These are phyloP conservation scores for Ceratocystis cubensis DNA, from an alignment of 2,329 filamentous ascomycete species.

Conservation along the genomic window DNA sequence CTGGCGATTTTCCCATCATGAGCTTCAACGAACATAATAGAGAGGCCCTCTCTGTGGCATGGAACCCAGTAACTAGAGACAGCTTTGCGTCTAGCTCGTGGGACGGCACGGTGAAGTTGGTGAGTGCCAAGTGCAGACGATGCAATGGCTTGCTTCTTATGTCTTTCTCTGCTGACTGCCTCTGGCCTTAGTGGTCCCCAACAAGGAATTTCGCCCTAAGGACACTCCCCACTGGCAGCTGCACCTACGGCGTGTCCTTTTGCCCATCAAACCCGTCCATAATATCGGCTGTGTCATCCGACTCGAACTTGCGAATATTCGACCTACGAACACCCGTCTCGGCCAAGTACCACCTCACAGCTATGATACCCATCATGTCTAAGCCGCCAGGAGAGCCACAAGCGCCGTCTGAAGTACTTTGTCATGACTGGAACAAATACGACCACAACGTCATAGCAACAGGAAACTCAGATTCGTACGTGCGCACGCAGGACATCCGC, in stretches of 20 bases:
- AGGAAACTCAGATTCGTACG: constrained; percentile 73
- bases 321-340: constrained; percentile 78
- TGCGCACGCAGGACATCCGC: constrained; percentile 84
- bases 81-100: constrained; percentile 84
- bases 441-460: constrained; percentile 71
- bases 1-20: constrained; percentile 75
- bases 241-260: constrained; percentile 88
- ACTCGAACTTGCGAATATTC: constrained; percentile 80
- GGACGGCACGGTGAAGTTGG: constrained; percentile 91
- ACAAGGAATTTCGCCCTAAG: constrained; percentile 59
- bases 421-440: constrained; percentile 99
- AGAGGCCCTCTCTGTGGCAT: constrained; percentile 84
- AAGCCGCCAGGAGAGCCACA: constrained; percentile 25
- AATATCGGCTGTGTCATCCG: constrained; percentile 75
- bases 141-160: not conserved
- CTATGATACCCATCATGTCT: constrained; percentile 58
- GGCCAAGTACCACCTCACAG: constrained; percentile 74
- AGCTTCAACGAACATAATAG: constrained; percentile 88
- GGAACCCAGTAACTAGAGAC: constrained; percentile 85
- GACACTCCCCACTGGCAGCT: constrained; percentile 82
- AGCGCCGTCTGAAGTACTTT: constrained; percentile 71
- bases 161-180: not conserved
- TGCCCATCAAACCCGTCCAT: constrained; percentile 77
- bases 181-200: constrained; percentile 59
- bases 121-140: constrained; percentile 28